Evolutionary conservation across 2,329 filamentous ascomycete genomes (phyloP).

Genomic region (Drechslerella dactyloides): DNA sequence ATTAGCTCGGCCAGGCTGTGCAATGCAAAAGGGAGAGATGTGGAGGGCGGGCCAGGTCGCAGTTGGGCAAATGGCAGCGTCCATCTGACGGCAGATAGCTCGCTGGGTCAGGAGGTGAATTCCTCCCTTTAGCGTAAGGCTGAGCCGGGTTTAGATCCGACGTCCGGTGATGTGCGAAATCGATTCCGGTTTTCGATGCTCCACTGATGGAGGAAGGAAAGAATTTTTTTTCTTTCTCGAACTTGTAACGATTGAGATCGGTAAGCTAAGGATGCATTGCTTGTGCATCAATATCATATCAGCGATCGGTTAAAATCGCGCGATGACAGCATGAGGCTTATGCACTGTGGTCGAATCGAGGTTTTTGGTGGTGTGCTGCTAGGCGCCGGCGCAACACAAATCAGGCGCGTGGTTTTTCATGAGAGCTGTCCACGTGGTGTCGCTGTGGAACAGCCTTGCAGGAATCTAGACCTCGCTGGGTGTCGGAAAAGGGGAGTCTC

Average conservation of each 20-base stretch:
- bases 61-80: background rate
- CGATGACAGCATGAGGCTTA: too few relatives aligned
- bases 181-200: too few relatives aligned
- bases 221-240: too few relatives aligned
- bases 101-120: constrained; percentile 3
- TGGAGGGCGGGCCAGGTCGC: background rate
- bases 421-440: background rate
- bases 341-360: background rate
- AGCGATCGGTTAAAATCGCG: too few relatives aligned
- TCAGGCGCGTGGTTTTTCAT: background rate
- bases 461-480: background rate
- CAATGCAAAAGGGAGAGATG: background rate
- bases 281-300: too few relatives aligned
- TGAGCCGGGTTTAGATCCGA: background rate
- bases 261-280: too few relatives aligned
- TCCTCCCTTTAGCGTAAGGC: constrained; percentile 5
- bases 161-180: background rate
- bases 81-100: background rate
- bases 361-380: background rate
- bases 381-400: constrained; percentile 6
- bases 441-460: background rate
- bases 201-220: too few relatives aligned
- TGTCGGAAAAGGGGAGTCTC: background rate
- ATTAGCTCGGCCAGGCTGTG: constrained; percentile 3
- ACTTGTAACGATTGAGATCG: too few relatives aligned